Evolutionary conservation across 2,329 filamentous ascomycete genomes (phyloP), one percentile per base, ranked within the genome.

Genomic region (Cladosporium sphaerospermum): DNA sequence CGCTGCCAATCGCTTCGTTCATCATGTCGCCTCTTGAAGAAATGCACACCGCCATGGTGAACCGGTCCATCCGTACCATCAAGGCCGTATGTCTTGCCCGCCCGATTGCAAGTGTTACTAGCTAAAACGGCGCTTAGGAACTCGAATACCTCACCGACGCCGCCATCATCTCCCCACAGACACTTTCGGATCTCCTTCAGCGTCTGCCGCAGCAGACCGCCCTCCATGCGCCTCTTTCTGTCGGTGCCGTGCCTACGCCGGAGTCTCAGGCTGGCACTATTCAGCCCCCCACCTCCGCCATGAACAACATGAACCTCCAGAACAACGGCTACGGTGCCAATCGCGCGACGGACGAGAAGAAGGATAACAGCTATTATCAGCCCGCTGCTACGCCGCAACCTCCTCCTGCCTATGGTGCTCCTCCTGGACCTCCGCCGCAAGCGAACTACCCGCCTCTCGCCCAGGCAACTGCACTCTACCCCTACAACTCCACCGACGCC

Each of bases 111-210:
- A 28, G 23, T 28, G 23, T 16, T 9, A 19, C 56, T 64, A 56
- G 68, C 57, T 32, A 45, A 23, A 14, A 41, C 41, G 37, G 14
- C 23, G 23, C 4, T 28, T 61, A 96, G 91, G 91, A 96, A 75
- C 86, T 96, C 56, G 90, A 96, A 71, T 87, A 84, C 62, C 87
- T 97, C 56, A 81, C 89, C 61, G 91, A 96, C 69, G 83, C 86
- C 65, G 85, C 85, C 60, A 78, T 91, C 65, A 88, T 97, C 68
- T 83, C 80, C 58, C 84, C 88, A 55, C 74, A 83, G 53, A 83
- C 85, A 66, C 89, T 91, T 67, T 85, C 88, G 64, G 79, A 78
- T 48, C 89, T 96, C 69, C 78, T 85, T 65, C 74, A 77, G 59
- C 79, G 88, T 63, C 84, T 97, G 32, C 92, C 91, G 34, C 73